A percentile compares a stretch with the other conserved stretches of the same genome.
phyloP scores from a whole-genome alignment of 2,329 filamentous ascomycete genomes.

The Colletotrichum orchidophilum region DNA sequence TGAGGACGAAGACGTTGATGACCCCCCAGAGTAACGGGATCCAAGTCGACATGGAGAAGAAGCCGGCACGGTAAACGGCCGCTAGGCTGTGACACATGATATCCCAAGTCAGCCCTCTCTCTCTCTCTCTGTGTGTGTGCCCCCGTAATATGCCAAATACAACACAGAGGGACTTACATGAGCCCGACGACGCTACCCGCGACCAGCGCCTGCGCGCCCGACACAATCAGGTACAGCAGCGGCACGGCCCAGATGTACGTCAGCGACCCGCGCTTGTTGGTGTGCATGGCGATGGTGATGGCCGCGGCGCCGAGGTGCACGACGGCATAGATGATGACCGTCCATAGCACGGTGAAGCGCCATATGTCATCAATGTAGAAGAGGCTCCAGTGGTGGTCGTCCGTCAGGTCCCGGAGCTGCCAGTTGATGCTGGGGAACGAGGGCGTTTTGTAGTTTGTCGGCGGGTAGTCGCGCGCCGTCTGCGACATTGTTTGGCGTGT shows the following conservation, averaged over 20 bases:
- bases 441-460: constrained; percentile 69
- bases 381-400: constrained; percentile 64
- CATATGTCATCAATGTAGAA: constrained; percentile 82
- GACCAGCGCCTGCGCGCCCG: constrained; percentile 79
- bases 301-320: constrained; percentile 78
- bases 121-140: background rate
- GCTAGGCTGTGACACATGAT: constrained; percentile 69
- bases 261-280: constrained; percentile 64
- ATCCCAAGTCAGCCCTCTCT: constrained; percentile 13
- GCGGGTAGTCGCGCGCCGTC: constrained; percentile 45
- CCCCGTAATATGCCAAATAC: background rate
- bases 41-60: constrained; percentile 94
- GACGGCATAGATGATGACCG: constrained; percentile 78
- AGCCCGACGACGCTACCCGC: constrained; percentile 84
- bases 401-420: constrained; percentile 61
- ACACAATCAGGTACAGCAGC: constrained; percentile 74
- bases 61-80: constrained; percentile 82
- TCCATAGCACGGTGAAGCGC: constrained; percentile 90
- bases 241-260: constrained; percentile 77
- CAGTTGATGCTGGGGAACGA: constrained; percentile 86
- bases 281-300: constrained; percentile 79
- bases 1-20: constrained; percentile 83
- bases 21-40: constrained; percentile 89
- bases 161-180: constrained; percentile 66
- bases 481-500: background rate